Conservation (phyloP, 1,284 basidiomycete species). For the Boletus mariae region DNA sequence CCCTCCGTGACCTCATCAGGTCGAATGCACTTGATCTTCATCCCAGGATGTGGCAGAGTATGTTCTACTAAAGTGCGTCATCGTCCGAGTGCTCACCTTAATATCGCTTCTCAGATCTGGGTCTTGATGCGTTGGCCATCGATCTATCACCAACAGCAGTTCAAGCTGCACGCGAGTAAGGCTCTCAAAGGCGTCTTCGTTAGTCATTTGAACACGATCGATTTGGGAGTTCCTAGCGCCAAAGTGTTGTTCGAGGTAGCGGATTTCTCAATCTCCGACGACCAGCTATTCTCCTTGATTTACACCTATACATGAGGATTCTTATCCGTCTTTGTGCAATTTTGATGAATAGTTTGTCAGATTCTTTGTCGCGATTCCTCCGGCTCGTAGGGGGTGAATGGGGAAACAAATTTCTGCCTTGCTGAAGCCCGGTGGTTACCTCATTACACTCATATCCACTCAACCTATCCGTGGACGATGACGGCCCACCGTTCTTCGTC, state of each 20-base stretch:
- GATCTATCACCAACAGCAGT: slow-evolving; percentile 20
- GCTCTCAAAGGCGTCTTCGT: background rate
- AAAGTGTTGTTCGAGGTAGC: slow-evolving; percentile 18
- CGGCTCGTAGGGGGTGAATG: slow-evolving; percentile 48
- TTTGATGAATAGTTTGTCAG: slow-evolving; percentile 4
- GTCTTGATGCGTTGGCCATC: slow-evolving; percentile 2
- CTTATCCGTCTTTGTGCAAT: background rate
- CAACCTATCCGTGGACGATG: slow-evolving; percentile 43
- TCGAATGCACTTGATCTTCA: slow-evolving; percentile 45
- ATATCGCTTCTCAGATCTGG: slow-evolving; percentile 52
- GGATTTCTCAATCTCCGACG: slow-evolving; percentile 18
- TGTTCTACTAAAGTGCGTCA: slow-evolving; percentile 17
- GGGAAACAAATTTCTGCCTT: slow-evolving; percentile 54
- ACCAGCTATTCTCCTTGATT: slow-evolving; percentile 16
- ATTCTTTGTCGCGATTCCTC: slow-evolving; percentile 37
- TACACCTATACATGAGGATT: slow-evolving; percentile 16
- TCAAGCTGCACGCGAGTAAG: slow-evolving; percentile 20
- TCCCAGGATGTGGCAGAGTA: slow-evolving; percentile 62
- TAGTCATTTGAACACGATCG: slow-evolving; percentile 1
- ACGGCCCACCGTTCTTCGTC: slow-evolving; percentile 64
- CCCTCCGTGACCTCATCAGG: slow-evolving; percentile 52
- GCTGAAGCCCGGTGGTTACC: slow-evolving; percentile 54
- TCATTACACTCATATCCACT: slow-evolving; percentile 60
- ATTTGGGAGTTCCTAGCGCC: background rate
- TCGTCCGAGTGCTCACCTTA: slow-evolving; percentile 1